phyloP scores from a whole-genome alignment of 2,329 filamentous ascomycete species.

The Plenodomus tracheiphilus region DNA sequence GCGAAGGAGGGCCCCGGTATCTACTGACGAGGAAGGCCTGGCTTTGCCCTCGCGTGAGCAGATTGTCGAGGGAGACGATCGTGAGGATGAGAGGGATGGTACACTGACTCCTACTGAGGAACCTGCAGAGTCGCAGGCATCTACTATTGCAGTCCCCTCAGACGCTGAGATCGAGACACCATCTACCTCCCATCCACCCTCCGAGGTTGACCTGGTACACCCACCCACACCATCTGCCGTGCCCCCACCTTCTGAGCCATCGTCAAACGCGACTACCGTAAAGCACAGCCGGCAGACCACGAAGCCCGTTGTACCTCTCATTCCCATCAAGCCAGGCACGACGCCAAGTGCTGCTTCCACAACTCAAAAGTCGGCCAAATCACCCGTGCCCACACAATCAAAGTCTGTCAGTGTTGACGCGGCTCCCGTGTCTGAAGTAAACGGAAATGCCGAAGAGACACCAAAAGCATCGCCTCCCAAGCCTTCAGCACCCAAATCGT shows the following conservation, averaged over 20 bases:
- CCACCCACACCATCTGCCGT: conserved; percentile 59
- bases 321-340: conserved; percentile 52
- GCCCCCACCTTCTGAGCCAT: conserved; percentile 39
- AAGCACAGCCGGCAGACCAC: conserved; percentile 49
- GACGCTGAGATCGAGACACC: conserved; percentile 59
- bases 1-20: conserved; percentile 47
- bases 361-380: conserved; percentile 42
- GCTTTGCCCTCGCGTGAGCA: conserved; percentile 57
- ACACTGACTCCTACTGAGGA: conserved; percentile 48
- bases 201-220: conserved; percentile 59
- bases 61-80: conserved; percentile 18
- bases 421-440: conserved; percentile 12
- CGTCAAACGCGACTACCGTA: conserved; percentile 27
- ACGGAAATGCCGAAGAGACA: conserved; percentile 35
- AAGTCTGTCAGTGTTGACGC: conserved; percentile 12
- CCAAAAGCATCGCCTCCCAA: conserved; percentile 49
- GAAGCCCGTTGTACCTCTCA: conserved; percentile 56
- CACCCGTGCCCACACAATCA: conserved; percentile 18
- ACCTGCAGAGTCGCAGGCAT: conserved; percentile 47
- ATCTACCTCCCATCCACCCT: conserved; percentile 61
- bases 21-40: conserved; percentile 44
- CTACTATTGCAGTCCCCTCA: conserved; percentile 50
- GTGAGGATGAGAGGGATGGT: conserved; percentile 19
- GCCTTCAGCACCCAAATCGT: conserved; percentile 61
- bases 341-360: conserved; percentile 38